Evolutionary conservation across 441 rosid genomes (phyloP).

Genomic region (Biscutella auriculata): DNA sequence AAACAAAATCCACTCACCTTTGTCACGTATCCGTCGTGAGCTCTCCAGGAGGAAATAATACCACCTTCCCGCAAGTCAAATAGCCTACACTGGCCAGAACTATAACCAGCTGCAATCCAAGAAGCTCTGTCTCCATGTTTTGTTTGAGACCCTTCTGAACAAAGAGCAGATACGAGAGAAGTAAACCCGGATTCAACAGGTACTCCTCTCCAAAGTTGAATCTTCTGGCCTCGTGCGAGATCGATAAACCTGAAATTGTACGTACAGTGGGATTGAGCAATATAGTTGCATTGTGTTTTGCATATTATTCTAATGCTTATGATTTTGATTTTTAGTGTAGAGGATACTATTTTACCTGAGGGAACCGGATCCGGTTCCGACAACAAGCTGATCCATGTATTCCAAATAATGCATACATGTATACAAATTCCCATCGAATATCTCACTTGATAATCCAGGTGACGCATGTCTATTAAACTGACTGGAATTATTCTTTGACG

Average conservation of each 20-base stretch:
- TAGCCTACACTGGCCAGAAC: slow-evolving; percentile 81
- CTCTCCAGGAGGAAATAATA: slow-evolving; percentile 69
- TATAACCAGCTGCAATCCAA: slow-evolving; percentile 81
- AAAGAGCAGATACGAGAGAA: slow-evolving; percentile 72
- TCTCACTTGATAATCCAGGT: slow-evolving; percentile 55
- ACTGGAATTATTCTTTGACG: slow-evolving; percentile 37
- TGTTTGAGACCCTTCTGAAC: slow-evolving; percentile 60
- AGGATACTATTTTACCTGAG: slow-evolving; percentile 45
- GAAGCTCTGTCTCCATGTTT: slow-evolving; percentile 39
- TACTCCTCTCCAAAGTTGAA: slow-evolving; percentile 84
- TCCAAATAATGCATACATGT: slow-evolving; percentile 78
- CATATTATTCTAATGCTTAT: background rate
- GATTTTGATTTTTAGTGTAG: background rate
- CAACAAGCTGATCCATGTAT: slow-evolving; percentile 50
- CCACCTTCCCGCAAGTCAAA: slow-evolving; percentile 71
- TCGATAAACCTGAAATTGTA: slow-evolving; percentile 62
- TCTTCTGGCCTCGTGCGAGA: slow-evolving; percentile 57
- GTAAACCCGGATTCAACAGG: slow-evolving; percentile 55
- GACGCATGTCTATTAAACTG: slow-evolving; percentile 44
- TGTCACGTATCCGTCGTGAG: slow-evolving; percentile 82
- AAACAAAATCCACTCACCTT: slow-evolving; percentile 38
- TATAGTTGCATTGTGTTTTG: too few species aligned
- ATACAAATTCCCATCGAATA: slow-evolving; percentile 77
- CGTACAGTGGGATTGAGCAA: background rate
- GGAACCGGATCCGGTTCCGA: slow-evolving; percentile 83